Percentiles rank a stretch among this genome's conserved stretches.
phyloP scores from a whole-genome alignment of 345 rosid species.

The Camelina hispida region DNA sequence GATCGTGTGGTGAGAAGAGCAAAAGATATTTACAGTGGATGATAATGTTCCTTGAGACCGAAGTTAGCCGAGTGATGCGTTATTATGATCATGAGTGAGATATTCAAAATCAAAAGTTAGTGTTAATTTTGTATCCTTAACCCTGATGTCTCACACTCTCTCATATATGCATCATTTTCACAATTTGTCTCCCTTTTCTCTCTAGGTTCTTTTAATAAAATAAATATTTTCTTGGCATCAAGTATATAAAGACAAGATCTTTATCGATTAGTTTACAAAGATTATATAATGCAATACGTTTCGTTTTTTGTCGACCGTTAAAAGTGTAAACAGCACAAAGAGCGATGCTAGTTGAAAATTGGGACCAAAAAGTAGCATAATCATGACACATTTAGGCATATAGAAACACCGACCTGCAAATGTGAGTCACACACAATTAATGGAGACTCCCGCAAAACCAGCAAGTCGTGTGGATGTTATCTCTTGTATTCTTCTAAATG shows the following conservation, averaged over 20 bases:
- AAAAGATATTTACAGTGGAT: too few relatives aligned
- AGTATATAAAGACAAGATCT: background rate
- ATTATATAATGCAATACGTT: background rate
- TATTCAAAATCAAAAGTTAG: background rate
- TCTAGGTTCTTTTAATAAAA: background rate
- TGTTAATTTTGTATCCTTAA: background rate
- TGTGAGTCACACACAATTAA: background rate
- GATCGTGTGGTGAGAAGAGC: too few relatives aligned
- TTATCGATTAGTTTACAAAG: background rate
- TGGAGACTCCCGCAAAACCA: slow-evolving; percentile 1
- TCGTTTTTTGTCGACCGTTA: slow-evolving; percentile 15
- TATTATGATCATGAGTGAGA: too few relatives aligned
- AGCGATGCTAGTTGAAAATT: slow-evolving; percentile 16
- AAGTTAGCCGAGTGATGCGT: too few relatives aligned
- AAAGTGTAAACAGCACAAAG: background rate
- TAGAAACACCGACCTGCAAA: background rate
- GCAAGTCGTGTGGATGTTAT: slow-evolving; percentile 12
- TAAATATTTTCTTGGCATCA: slow-evolving; percentile 1
- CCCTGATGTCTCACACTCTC: too few relatives aligned
- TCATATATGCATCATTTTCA: background rate
- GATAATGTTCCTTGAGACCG: too few relatives aligned
- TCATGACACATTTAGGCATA: too few relatives aligned
- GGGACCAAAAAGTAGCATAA: slow-evolving; percentile 22
- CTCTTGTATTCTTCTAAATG: slow-evolving; percentile 19
- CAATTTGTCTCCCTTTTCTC: background rate